These are phyloP conservation scores for Lyophyllum decastes DNA, from an alignment of 768 basidiomycete species.

Conservation along the genomic window DNA sequence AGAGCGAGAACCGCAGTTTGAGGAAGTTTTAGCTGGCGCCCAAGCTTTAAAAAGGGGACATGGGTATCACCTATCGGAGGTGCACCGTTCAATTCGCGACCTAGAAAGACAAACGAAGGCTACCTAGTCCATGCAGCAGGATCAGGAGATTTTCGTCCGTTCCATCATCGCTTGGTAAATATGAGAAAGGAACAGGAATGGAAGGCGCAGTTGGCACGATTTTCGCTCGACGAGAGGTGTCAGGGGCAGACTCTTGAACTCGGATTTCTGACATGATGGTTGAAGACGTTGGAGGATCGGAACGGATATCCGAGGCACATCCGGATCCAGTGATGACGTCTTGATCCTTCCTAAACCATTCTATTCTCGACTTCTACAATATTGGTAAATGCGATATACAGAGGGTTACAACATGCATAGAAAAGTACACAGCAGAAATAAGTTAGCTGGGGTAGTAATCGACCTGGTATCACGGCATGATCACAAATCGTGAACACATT, in stretches of 20 bases:
- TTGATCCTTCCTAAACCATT: too few species aligned
- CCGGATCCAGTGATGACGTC: too few species aligned
- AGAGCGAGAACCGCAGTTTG: slow-evolving; percentile 86
- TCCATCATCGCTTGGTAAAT: slow-evolving; percentile 76
- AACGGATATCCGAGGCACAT: not conserved
- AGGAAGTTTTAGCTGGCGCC: slow-evolving; percentile 74
- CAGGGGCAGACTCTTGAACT: slow-evolving; percentile 27
- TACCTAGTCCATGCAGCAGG: slow-evolving; percentile 85
- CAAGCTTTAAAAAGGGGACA: slow-evolving; percentile 74
- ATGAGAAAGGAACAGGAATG: slow-evolving; percentile 62
- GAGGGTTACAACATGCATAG: not conserved
- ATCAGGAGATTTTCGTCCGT: slow-evolving; percentile 85
- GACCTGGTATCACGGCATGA: slow-evolving; percentile 9
- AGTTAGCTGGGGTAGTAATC: not conserved
- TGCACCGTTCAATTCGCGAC: not conserved
- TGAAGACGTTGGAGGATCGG: not conserved
- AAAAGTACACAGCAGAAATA: not conserved
- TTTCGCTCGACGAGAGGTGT: slow-evolving; percentile 42
- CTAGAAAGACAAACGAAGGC: slow-evolving; percentile 17
- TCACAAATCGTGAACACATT: slow-evolving; percentile 33
- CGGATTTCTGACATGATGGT: slow-evolving; percentile 30
- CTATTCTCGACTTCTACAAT: not conserved
- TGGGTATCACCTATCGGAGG: slow-evolving; percentile 76
- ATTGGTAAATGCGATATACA: not conserved
- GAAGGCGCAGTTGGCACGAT: slow-evolving; percentile 43